Percentiles rank a stretch among this genome's conserved stretches.
These are phyloP conservation scores for Scedosporium apiospermum DNA, from an alignment of 2,329 filamentous ascomycete genomes.

Conservation along the genomic window DNA sequence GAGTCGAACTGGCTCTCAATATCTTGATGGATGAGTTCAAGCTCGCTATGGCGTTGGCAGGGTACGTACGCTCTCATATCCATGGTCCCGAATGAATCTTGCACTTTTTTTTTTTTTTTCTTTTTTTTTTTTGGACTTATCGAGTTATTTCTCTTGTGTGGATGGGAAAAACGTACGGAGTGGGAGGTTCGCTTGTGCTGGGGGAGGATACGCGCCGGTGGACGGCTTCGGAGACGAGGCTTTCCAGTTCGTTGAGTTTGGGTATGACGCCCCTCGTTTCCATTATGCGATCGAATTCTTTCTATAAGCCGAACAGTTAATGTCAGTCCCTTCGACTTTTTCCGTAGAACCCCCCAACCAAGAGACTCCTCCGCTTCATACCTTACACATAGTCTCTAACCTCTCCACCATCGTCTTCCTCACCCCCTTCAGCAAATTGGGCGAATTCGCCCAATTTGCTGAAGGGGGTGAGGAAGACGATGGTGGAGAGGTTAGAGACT, in stretches of 20 bases:
- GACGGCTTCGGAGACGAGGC: conserved; percentile 41
- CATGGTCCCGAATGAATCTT: no score
- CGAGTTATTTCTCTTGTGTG: conserved; percentile 1
- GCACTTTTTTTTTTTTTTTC: conserved; percentile 6
- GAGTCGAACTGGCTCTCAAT: no score
- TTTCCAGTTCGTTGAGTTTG: conserved; percentile 50
- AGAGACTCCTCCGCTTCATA: conserved; percentile 16
- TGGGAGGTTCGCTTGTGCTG: conserved; percentile 22
- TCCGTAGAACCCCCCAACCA: no score
- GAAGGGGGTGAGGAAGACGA: conserved; percentile 45
- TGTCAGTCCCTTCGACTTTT: conserved; percentile 7
- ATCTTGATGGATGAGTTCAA: no score
- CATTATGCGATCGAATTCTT: conserved; percentile 49
- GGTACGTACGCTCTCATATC: no score
- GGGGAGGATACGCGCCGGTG: conserved; percentile 22
- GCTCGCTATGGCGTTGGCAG: no score
- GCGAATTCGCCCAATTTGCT: conserved; percentile 37
- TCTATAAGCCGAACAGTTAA: conserved; percentile 17
- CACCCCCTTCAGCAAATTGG: conserved; percentile 40
- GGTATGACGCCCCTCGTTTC: conserved; percentile 40
- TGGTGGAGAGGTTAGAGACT: conserved; percentile 44
- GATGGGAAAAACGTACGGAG: conserved; percentile 30
- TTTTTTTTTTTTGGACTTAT: not conserved
- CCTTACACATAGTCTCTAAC: conserved; percentile 42
- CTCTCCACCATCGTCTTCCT: conserved; percentile 50